These are phyloP conservation scores for Thalassiosira pacifica DNA, from an alignment of 352 stramenopile genomes.

Conservation along the genomic window DNA sequence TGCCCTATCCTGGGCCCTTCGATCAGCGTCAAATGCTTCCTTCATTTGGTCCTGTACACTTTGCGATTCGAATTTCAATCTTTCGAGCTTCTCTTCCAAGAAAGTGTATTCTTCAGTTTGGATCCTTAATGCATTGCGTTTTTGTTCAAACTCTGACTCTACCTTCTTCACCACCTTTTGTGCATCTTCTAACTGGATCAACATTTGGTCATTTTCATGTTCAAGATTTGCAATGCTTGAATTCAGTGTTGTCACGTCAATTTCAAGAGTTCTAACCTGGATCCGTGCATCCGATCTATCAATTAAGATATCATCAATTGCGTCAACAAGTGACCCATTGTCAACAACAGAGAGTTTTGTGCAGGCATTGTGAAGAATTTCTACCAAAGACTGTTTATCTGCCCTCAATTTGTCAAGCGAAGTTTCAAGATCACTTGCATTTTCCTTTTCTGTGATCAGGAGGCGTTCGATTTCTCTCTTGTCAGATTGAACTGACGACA, in stretches of 20 bases:
- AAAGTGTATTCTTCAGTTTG: constrained; percentile 36
- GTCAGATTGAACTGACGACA: constrained; percentile 38
- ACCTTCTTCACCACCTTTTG: constrained; percentile 21
- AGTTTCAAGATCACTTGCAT: constrained; percentile 39
- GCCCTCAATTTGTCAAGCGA: constrained; percentile 31
- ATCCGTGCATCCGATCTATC: constrained; percentile 42
- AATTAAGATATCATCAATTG: constrained; percentile 56
- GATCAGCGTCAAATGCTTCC: constrained; percentile 36
- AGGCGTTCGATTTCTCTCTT: constrained; percentile 46
- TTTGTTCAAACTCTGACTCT: constrained; percentile 34
- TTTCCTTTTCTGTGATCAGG: constrained; percentile 43
- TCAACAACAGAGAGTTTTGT: constrained; percentile 43
- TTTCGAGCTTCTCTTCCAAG: constrained; percentile 38
- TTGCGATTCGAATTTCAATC: constrained; percentile 32
- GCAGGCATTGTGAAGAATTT: constrained; percentile 31
- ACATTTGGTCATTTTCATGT: constrained; percentile 42
- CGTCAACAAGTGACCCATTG: constrained; percentile 42
- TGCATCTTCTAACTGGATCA: constrained; percentile 20
- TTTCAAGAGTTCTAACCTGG: constrained; percentile 46
- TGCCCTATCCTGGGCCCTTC: constrained; percentile 39
- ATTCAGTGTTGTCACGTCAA: constrained; percentile 45
- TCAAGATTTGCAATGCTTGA: constrained; percentile 40
- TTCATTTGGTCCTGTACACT: constrained; percentile 51
- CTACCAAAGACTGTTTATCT: constrained; percentile 22
- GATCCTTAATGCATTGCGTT: constrained; percentile 13